These are phyloP conservation scores for Fonsecaea erecta DNA, from an alignment of 2,329 filamentous ascomycete species.

Conservation along the genomic window DNA sequence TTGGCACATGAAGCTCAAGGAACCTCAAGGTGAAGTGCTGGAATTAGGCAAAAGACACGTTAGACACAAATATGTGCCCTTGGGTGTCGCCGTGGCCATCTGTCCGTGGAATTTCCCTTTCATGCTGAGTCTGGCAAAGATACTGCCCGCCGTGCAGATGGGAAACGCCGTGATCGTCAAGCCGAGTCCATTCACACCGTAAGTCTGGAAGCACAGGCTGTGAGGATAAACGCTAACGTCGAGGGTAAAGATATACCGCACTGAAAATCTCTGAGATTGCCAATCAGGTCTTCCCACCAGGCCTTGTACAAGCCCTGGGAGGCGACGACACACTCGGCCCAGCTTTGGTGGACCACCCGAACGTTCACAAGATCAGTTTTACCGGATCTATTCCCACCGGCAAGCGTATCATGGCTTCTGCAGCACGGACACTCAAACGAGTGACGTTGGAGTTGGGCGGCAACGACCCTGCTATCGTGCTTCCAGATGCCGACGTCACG, in stretches of 20 bases:
- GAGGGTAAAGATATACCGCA: too few relatives aligned
- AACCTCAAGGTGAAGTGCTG: neutral
- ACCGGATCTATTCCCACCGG: slow-evolving; percentile 65
- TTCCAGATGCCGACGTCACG: too few relatives aligned
- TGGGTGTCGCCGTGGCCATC: neutral
- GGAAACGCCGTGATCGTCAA: slow-evolving; percentile 6
- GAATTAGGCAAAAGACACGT: too few relatives aligned
- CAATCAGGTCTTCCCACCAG: slow-evolving; percentile 1
- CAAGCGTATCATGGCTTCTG: slow-evolving; percentile 62
- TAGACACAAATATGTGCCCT: neutral
- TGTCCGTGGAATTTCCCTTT: slow-evolving; percentile 8
- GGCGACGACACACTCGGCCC: slow-evolving; percentile 5
- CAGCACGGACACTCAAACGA: slow-evolving; percentile 44
- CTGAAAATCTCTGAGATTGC: neutral
- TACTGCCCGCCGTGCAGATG: neutral
- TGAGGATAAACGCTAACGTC: too few relatives aligned
- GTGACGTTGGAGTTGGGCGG: neutral
- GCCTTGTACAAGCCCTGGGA: neutral
- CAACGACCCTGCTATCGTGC: too few relatives aligned
- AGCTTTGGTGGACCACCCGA: neutral
- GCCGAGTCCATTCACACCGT: neutral
- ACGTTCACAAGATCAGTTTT: slow-evolving; percentile 65
- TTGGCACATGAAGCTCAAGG: too few relatives aligned
- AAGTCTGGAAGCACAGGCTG: too few relatives aligned
- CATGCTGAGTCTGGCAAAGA: neutral